Conservation (phyloP, 345 rosid species). For the Noccaea caerulescens region DNA sequence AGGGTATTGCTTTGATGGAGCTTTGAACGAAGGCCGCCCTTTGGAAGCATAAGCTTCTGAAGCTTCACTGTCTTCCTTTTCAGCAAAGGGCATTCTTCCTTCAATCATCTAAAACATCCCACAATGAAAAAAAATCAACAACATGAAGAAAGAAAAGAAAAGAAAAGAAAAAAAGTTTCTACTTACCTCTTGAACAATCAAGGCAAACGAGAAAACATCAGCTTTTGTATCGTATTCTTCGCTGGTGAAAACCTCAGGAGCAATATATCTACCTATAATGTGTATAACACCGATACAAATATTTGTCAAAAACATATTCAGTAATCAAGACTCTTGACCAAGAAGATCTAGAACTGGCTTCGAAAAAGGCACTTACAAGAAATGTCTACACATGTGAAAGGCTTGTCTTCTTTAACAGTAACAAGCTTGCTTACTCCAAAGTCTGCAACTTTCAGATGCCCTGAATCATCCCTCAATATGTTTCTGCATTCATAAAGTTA, state of each 20-base stretch:
- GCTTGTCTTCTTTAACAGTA: slow-evolving; percentile 82
- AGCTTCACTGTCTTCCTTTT: slow-evolving; percentile 69
- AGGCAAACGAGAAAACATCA: slow-evolving; percentile 92
- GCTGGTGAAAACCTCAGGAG: slow-evolving; percentile 78
- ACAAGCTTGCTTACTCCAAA: slow-evolving; percentile 95
- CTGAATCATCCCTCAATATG: slow-evolving; percentile 90
- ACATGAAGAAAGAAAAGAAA: slow-evolving; percentile 17
- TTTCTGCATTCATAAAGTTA: slow-evolving; percentile 56
- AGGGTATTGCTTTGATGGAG: slow-evolving; percentile 72
- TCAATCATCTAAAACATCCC: slow-evolving; percentile 70
- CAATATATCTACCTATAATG: slow-evolving; percentile 75
- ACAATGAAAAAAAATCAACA: slow-evolving; percentile 21
- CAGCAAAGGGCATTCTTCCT: slow-evolving; percentile 73
- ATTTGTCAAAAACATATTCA: neutral
- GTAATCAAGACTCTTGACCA: no score
- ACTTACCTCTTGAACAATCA: slow-evolving; percentile 86
- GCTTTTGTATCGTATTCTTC: slow-evolving; percentile 88
- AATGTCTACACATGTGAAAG: slow-evolving; percentile 62
- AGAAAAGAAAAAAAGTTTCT: neutral
- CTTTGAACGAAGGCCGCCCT: slow-evolving; percentile 69
- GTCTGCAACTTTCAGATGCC: slow-evolving; percentile 95
- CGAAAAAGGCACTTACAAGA: slow-evolving; percentile 66
- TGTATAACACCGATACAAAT: neutral
- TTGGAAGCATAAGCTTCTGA: slow-evolving; percentile 54
- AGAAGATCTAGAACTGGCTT: no score